phyloP scores from a whole-genome alignment of 169 alveolate genomes.

The Cryptosporidium ryanae region DNA sequence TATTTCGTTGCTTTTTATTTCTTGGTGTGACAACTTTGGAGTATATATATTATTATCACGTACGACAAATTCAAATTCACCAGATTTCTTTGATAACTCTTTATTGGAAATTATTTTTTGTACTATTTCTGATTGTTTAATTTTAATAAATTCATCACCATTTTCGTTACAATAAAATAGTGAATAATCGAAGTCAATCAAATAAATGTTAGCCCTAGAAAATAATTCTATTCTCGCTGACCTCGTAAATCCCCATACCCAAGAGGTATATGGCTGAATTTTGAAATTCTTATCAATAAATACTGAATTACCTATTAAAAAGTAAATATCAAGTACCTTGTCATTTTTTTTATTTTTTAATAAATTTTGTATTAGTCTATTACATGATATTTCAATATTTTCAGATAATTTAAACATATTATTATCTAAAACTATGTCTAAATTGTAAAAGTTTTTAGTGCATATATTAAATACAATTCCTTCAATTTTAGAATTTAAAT shows the following conservation, averaged over 20 bases:
- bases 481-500: neutral
- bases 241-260: constrained; percentile 72
- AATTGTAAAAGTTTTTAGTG: neutral
- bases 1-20: neutral
- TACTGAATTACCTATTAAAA: constrained; percentile 5
- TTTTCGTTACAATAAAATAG: neutral
- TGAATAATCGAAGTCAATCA: constrained; percentile 31
- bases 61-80: constrained; percentile 34
- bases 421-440: neutral
- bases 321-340: constrained; percentile 3
- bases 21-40: constrained; percentile 31
- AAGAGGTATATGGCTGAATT: constrained; percentile 11
- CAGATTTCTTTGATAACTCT: neutral
- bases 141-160: too few species aligned
- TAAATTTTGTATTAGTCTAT: constrained; percentile 3
- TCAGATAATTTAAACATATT: constrained; percentile 4
- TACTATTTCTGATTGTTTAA: neutral
- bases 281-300: neutral
- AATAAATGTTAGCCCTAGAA: constrained; percentile 4
- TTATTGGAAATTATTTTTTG: neutral
- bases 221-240: constrained; percentile 33
- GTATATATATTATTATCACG: constrained; percentile 25
- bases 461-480: neutral
- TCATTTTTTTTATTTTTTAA: neutral
- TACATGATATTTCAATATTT: constrained; percentile 11